Evolutionary conservation across 352 stramenopile species (phyloP).

Genomic region (Globisporangium spiculum): DNA sequence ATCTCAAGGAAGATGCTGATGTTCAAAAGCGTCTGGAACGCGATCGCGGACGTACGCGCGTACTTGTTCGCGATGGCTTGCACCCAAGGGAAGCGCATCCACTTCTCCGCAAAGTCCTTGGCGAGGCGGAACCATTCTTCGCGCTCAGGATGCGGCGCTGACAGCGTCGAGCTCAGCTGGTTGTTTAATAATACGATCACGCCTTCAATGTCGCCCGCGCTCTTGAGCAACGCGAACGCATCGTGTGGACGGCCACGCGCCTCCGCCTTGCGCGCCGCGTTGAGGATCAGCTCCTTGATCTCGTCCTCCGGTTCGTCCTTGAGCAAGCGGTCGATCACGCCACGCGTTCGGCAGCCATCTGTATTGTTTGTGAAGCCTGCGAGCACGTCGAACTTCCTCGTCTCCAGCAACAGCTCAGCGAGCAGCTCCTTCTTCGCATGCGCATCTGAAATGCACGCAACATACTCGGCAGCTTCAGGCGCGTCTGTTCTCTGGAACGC

Average conservation of each 20-base stretch:
- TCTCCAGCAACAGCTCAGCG: slow-evolving; percentile 74
- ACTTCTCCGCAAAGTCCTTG: slow-evolving; percentile 84
- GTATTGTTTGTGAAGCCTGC: slow-evolving; percentile 80
- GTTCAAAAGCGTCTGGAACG: slow-evolving; percentile 86
- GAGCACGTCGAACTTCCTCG: slow-evolving; percentile 74
- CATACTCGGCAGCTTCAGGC: slow-evolving; percentile 76
- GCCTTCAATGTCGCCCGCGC: slow-evolving; percentile 74
- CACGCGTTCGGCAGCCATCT: slow-evolving; percentile 77
- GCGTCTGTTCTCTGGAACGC: slow-evolving; percentile 77
- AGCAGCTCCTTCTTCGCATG: slow-evolving; percentile 69
- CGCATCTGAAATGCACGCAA: slow-evolving; percentile 64
- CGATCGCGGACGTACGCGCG: slow-evolving; percentile 59
- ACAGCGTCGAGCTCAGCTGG: slow-evolving; percentile 65
- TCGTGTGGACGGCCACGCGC: slow-evolving; percentile 67
- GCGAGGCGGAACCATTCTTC: slow-evolving; percentile 81
- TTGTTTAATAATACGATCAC: slow-evolving; percentile 69
- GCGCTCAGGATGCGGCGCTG: slow-evolving; percentile 53
- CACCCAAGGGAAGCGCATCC: slow-evolving; percentile 86
- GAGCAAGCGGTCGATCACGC: slow-evolving; percentile 67
- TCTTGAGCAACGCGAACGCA: slow-evolving; percentile 75
- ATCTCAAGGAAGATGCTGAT: slow-evolving; percentile 85
- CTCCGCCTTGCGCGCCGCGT: slow-evolving; percentile 69
- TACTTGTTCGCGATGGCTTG: slow-evolving; percentile 70
- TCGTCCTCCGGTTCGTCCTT: slow-evolving; percentile 73
- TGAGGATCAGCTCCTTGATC: slow-evolving; percentile 74